Percentiles rank a stretch among this genome's conserved stretches.
These are phyloP conservation scores for Hansenula sp. DNA, from an alignment of 1,139 yeast species.

Conservation along the genomic window DNA sequence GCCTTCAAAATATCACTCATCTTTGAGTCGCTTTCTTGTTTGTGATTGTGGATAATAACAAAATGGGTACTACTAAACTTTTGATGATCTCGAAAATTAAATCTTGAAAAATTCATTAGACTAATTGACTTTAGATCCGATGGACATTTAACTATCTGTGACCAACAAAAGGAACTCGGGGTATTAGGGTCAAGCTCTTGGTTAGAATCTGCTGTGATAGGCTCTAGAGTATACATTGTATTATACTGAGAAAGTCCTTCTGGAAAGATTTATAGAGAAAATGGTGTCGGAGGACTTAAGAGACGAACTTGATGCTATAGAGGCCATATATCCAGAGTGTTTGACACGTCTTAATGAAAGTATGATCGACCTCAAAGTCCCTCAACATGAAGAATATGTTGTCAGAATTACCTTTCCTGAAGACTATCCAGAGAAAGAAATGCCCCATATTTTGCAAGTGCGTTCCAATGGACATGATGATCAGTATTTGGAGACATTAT, in stretches of 20 bases:
- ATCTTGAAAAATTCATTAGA: too few relatives aligned
- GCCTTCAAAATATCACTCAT: slow-evolving; percentile 26
- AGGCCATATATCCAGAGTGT: slow-evolving; percentile 81
- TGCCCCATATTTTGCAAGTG: slow-evolving; percentile 54
- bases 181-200: too few relatives aligned
- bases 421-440: slow-evolving; percentile 56
- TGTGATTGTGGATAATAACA: not conserved
- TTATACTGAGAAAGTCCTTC: not conserved
- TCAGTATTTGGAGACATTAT: slow-evolving; percentile 37
- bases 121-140: too few relatives aligned
- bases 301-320: slow-evolving; percentile 82
- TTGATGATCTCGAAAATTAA: too few relatives aligned
- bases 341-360: slow-evolving; percentile 35
- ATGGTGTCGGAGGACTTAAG: slow-evolving; percentile 44
- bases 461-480: slow-evolving; percentile 33
- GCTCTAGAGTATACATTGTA: too few relatives aligned
- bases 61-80: too few relatives aligned
- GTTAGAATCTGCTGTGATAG: too few relatives aligned
- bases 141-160: too few relatives aligned
- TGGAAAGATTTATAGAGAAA: slow-evolving; percentile 7
- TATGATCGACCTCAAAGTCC: slow-evolving; percentile 52
- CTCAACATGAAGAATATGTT: slow-evolving; percentile 54
- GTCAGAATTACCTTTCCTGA: slow-evolving; percentile 68
- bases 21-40: not conserved
- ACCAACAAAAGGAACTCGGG: too few relatives aligned